Percentiles rank a stretch among this genome's conserved stretches.
Conservation (phyloP, 2,329 filamentous ascomycete genomes). For the Aureobasidium lini region DNA sequence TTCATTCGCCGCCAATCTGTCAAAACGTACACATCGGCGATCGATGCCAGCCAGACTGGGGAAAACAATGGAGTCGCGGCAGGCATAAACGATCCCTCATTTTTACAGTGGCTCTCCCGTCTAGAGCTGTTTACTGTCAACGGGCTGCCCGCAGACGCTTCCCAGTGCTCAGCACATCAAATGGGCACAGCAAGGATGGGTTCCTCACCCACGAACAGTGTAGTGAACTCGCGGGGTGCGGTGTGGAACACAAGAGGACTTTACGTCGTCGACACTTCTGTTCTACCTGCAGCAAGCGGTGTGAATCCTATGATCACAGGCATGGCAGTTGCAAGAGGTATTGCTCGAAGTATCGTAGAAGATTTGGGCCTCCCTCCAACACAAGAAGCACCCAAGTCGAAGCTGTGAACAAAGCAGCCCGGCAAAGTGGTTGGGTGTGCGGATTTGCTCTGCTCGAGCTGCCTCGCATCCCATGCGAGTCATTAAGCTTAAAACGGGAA, state of each 20-base stretch:
- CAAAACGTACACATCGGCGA: slow-evolving; percentile 16
- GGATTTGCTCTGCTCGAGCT: slow-evolving; percentile 4
- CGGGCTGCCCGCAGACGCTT: slow-evolving; percentile 41
- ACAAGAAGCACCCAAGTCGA: not conserved
- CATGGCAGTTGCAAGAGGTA: slow-evolving; percentile 63
- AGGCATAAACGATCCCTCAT: slow-evolving; percentile 48
- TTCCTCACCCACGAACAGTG: slow-evolving; percentile 33
- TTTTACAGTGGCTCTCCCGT: slow-evolving; percentile 53
- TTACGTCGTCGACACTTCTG: slow-evolving; percentile 66
- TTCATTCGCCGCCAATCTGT: slow-evolving; percentile 46
- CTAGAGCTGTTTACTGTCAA: slow-evolving; percentile 43
- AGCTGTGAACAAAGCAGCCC: slow-evolving; percentile 1
- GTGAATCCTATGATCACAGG: slow-evolving; percentile 76
- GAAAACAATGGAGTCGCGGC: slow-evolving; percentile 30
- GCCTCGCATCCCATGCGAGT: slow-evolving; percentile 4
- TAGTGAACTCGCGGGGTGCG: slow-evolving; percentile 35
- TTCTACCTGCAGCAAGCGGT: slow-evolving; percentile 68
- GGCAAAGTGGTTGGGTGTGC: slow-evolving; percentile 4
- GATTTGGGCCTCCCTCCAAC: not conserved
- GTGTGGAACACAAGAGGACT: slow-evolving; percentile 60
- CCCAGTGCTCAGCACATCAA: slow-evolving; percentile 68
- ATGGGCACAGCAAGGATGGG: slow-evolving; percentile 75
- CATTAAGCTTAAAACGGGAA: slow-evolving; percentile 3
- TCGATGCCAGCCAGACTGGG: slow-evolving; percentile 15
- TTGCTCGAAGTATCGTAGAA: slow-evolving; percentile 47